Evolutionary conservation across 306 rosid genomes (phyloP).

Genomic region (Aeschynomene evenia): DNA sequence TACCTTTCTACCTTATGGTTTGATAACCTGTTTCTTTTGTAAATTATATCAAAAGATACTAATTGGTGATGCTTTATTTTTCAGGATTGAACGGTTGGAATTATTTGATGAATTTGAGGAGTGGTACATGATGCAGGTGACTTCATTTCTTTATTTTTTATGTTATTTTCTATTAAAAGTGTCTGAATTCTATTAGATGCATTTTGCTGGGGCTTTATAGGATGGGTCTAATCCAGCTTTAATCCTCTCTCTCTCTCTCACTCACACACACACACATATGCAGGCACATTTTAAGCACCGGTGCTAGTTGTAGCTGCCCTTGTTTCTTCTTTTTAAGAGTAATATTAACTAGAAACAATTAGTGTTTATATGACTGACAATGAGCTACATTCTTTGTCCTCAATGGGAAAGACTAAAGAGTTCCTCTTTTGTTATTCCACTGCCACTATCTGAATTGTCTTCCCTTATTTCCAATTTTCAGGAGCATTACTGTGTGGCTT

Average conservation of each 20-base stretch:
- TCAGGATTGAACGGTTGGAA: constrained; percentile 93
- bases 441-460: constrained; percentile 23
- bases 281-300: background rate
- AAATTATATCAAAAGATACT: constrained; percentile 36
- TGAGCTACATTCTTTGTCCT: constrained; percentile 23
- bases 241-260: background rate
- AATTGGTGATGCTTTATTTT: constrained; percentile 32
- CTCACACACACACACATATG: background rate
- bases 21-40: constrained; percentile 27
- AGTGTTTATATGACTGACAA: constrained; percentile 11
- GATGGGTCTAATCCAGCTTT: constrained; percentile 18
- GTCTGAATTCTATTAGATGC: constrained; percentile 9
- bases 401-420: background rate
- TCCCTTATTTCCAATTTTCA: constrained; percentile 50
- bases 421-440: constrained; percentile 16
- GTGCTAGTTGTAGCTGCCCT: background rate
- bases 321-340: constrained; percentile 7
- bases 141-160: constrained; percentile 32
- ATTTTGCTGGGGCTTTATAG: constrained; percentile 20
- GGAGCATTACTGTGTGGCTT: constrained; percentile 98
- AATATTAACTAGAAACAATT: constrained; percentile 8
- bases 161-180: constrained; percentile 19
- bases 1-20: constrained; percentile 35
- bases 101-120: constrained; percentile 96
- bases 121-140: constrained; percentile 99